phyloP scores from a whole-genome alignment of 2,329 filamentous ascomycete species.

The Pezizomycotina sp. region DNA sequence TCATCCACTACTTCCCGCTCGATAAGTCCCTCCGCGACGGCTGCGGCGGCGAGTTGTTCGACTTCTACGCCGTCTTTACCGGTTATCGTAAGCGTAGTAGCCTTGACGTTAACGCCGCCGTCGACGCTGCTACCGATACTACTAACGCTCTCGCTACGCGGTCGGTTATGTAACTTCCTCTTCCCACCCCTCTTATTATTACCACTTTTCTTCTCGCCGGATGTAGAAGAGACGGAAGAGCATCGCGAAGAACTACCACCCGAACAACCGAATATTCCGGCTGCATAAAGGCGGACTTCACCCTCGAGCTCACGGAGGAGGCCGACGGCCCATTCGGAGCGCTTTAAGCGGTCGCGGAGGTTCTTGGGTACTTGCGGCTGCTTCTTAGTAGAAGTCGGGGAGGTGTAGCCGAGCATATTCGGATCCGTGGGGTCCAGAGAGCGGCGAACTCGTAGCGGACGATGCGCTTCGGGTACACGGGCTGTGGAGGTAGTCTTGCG shows the following conservation, averaged over 20 bases:
- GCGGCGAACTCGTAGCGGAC: conserved; percentile 82
- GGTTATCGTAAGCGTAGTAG: neutral
- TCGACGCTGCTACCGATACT: conserved; percentile 27
- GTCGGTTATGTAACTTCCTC: conserved; percentile 31
- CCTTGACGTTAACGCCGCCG: conserved; percentile 22
- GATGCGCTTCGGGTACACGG: conserved; percentile 59
- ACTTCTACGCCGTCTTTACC: conserved; percentile 29
- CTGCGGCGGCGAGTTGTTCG: conserved; percentile 31
- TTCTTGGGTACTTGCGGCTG: conserved; percentile 56
- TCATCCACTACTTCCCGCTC: conserved; percentile 12
- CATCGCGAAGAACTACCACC: too few relatives aligned
- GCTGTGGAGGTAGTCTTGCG: conserved; percentile 67
- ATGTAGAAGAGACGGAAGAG: neutral
- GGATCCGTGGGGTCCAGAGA: conserved; percentile 50
- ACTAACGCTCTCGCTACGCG: too few relatives aligned
- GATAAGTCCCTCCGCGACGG: conserved; percentile 14
- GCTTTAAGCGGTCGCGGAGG: conserved; percentile 64
- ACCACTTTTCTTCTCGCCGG: too few relatives aligned
- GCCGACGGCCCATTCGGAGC: conserved; percentile 52
- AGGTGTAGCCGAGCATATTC: conserved; percentile 31
- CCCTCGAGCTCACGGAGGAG: conserved; percentile 73
- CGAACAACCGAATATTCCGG: conserved; percentile 12
- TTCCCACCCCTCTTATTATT: conserved; percentile 34
- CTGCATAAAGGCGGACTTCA: conserved; percentile 45
- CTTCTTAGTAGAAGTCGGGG: conserved; percentile 36